A percentile compares a stretch with the other conserved stretches of the same genome.
These are phyloP conservation scores for Akanthomyces uredinophilus DNA, from an alignment of 2,329 filamentous ascomycete species.

Conservation along the genomic window DNA sequence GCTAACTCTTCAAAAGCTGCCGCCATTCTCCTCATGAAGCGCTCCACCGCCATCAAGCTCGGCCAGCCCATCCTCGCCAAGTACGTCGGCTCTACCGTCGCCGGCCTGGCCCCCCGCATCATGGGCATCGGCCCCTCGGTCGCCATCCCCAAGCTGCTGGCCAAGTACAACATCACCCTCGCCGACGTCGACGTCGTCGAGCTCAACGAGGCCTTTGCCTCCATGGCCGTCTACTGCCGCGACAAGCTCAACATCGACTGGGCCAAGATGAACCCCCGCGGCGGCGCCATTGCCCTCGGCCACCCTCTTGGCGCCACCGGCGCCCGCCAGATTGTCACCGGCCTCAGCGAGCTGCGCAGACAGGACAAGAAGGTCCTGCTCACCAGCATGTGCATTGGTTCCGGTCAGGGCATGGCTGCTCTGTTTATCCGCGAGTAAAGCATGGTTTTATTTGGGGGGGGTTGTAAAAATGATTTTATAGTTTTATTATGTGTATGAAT, in stretches of 20 bases:
- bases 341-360: slow-evolving; percentile 76
- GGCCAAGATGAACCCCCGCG: slow-evolving; percentile 74
- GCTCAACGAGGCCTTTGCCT: slow-evolving; percentile 96
- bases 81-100: slow-evolving; percentile 86
- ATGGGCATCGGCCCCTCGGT: slow-evolving; percentile 89
- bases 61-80: slow-evolving; percentile 91
- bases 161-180: slow-evolving; percentile 69
- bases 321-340: slow-evolving; percentile 78
- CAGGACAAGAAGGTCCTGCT: slow-evolving; percentile 86
- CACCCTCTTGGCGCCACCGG: slow-evolving; percentile 79
- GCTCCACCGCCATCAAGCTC: slow-evolving; percentile 78
- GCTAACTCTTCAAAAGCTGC: slow-evolving; percentile 52
- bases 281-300: slow-evolving; percentile 77
- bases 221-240: slow-evolving; percentile 93
- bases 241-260: slow-evolving; percentile 65
- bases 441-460: neutral
- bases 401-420: slow-evolving; percentile 64
- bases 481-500: slow-evolving; percentile 12
- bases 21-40: slow-evolving; percentile 88
- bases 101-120: slow-evolving; percentile 84
- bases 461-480: neutral
- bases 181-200: slow-evolving; percentile 86
- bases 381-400: slow-evolving; percentile 83
- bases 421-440: slow-evolving; percentile 44
- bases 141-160: slow-evolving; percentile 76